Conservation (phyloP, 75 land plant genomes). For the Sequoia sempervirens region DNA sequence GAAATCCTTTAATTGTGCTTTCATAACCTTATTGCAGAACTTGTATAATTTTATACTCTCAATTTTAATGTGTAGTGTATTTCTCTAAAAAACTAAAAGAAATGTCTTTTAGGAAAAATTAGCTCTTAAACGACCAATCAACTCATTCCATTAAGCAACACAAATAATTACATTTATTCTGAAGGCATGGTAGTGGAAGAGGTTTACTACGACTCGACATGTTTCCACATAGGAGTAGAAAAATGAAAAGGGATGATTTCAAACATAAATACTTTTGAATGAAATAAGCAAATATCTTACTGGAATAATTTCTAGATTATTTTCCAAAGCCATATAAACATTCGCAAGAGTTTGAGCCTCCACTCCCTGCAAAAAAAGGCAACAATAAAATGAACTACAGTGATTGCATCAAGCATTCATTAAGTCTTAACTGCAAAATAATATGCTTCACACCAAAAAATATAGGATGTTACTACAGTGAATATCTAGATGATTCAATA, state of each 20-base stretch:
- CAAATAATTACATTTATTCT: not conserved
- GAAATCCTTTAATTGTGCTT: not conserved
- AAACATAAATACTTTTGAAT: not conserved
- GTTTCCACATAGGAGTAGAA: not conserved
- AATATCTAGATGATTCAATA: not conserved
- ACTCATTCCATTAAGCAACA: not conserved
- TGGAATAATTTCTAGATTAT: conserved; percentile 93
- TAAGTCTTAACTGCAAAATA: not conserved
- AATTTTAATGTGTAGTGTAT: not conserved
- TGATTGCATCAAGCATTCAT: not conserved
- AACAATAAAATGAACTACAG: not conserved
- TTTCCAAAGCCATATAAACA: conserved; percentile 97
- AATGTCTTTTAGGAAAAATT: not conserved
- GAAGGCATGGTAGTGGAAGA: not conserved
- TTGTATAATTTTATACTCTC: no score
- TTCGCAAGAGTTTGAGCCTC: conserved; percentile 99
- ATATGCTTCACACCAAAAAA: not conserved
- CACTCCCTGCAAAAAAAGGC: conserved; percentile 67
- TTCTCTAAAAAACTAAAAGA: not conserved
- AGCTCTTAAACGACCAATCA: not conserved
- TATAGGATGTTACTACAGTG: not conserved
- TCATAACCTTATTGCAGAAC: not conserved
- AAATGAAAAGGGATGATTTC: not conserved
- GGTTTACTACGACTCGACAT: not conserved
- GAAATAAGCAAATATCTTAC: conserved; percentile 34